Conservation (phyloP, 352 stramenopile species). For the Globisporangium heterothallicum region DNA sequence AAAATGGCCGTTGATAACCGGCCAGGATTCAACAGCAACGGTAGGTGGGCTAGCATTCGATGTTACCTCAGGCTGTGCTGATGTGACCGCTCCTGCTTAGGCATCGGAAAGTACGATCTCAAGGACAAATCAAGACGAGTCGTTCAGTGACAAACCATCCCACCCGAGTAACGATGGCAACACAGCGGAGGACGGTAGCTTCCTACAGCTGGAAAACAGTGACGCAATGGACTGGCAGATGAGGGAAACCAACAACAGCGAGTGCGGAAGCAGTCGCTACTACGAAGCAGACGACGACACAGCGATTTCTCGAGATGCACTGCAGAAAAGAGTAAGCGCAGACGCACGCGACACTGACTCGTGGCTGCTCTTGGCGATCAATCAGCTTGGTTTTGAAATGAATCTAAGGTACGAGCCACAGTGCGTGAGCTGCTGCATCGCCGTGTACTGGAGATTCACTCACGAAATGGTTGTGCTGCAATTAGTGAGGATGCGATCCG, state of each 20-base stretch:
- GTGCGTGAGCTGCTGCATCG: no score
- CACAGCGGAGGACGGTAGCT: slow-evolving; percentile 4
- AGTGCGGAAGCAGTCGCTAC: slow-evolving; percentile 20
- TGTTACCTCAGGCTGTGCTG: background rate
- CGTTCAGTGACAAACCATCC: background rate
- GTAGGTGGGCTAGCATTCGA: background rate
- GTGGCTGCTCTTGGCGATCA: slow-evolving; percentile 48
- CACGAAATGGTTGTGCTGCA: background rate
- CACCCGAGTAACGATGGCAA: background rate
- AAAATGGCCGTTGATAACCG: slow-evolving; percentile 45
- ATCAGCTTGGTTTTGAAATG: slow-evolving; percentile 40
- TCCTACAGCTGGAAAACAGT: slow-evolving; percentile 9
- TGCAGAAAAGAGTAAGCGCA: slow-evolving; percentile 26
- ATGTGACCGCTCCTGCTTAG: background rate
- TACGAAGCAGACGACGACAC: slow-evolving; percentile 19
- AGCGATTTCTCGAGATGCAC: slow-evolving; percentile 6
- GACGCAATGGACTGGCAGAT: slow-evolving; percentile 1
- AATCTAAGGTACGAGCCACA: slow-evolving; percentile 22
- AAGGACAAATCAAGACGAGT: background rate
- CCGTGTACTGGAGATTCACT: no score
- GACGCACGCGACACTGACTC: slow-evolving; percentile 26
- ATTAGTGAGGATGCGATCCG: slow-evolving; percentile 21
- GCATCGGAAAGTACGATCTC: background rate
- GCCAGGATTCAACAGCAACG: background rate
- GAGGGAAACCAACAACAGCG: background rate